phyloP scores from a whole-genome alignment of 371 early-diverging fungal species.

The Nematocida ausubeli region DNA sequence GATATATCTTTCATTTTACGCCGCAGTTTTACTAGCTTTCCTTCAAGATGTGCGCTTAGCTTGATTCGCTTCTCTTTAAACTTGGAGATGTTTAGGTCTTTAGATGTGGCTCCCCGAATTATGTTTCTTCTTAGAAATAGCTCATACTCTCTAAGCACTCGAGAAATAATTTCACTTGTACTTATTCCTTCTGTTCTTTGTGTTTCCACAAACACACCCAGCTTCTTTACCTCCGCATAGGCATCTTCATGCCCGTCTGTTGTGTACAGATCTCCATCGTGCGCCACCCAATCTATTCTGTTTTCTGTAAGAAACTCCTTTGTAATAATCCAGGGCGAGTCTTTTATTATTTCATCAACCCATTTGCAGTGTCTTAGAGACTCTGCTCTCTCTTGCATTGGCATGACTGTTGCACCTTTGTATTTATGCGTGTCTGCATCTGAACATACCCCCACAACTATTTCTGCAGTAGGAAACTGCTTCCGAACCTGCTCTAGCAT shows the following conservation, averaged over 20 bases:
- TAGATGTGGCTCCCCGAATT: conserved; percentile 78
- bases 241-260: conserved; percentile 75
- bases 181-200: conserved; percentile 84
- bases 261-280: conserved; percentile 80
- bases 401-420: conserved; percentile 90
- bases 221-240: conserved; percentile 82
- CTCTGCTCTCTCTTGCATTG: conserved; percentile 82
- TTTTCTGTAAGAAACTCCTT: conserved; percentile 80
- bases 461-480: conserved; percentile 78
- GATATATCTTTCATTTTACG: conserved; percentile 54
- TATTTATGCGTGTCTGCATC: conserved; percentile 79
- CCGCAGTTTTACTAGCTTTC: conserved; percentile 34
- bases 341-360: conserved; percentile 81
- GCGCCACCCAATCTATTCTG: conserved; percentile 88
- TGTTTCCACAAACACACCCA: conserved; percentile 80
- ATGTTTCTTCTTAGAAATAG: conserved; percentile 81
- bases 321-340: conserved; percentile 84
- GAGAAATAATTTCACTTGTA: conserved; percentile 84
- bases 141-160: conserved; percentile 87
- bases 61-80: conserved; percentile 58
- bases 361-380: conserved; percentile 88
- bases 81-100: conserved; percentile 73
- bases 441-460: conserved; percentile 90
- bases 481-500: conserved; percentile 81
- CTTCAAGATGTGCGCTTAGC: conserved; percentile 51